Evolutionary conservation across 768 basidiomycete species (phyloP), one percentile per base, ranked within the genome.

Genomic region (Boletus barrowsii): DNA sequence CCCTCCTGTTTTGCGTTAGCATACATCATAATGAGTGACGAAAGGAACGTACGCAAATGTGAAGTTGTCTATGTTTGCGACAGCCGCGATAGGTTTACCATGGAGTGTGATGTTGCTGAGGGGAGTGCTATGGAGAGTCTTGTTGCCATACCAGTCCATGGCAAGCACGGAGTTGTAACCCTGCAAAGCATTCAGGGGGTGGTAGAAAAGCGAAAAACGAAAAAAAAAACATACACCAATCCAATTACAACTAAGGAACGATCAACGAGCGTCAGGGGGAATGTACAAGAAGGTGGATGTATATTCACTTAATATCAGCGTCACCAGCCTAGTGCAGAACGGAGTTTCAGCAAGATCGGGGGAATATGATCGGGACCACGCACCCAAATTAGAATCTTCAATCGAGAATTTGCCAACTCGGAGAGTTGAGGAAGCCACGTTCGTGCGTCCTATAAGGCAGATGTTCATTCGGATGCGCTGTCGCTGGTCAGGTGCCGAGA

Each of bases 1-100:
- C 77, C 10, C 83, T 74, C 55, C 83, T 84, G 41, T 24, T n/a
- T 18, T 17, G 39, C 17, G 29, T 49, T n/a, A 37, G 35, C 15
- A 2, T 22, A 18, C 22, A n/a, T 24, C 3, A 36, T 15, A 9
- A 20, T 13, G 24, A 2, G n/a, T 1, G 30, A 46, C 13, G 22
- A 30, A 33, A 13, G 33, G n/a, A 22, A 78, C 83, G 61, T 53
- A 85, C 83, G 83, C 86, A 65, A 87, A 87, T 0, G 81, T 74
- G 62, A 86, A 86, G 54, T 83, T 83, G 56, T 82, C 83, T 32
- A 87, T 79, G 47, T 86, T 85, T 63, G 83, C 78, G 17, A 85
- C 75, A 0, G 83, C 79, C 0, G 83, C 85, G 5, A 87, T 78
- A 0, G 81, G 58, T 6, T 64, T 68, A 2, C 78, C 82, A 35